Evolutionary conservation across 2,329 filamentous ascomycete species (phyloP).

Genomic region (Dendryphion nanum): DNA sequence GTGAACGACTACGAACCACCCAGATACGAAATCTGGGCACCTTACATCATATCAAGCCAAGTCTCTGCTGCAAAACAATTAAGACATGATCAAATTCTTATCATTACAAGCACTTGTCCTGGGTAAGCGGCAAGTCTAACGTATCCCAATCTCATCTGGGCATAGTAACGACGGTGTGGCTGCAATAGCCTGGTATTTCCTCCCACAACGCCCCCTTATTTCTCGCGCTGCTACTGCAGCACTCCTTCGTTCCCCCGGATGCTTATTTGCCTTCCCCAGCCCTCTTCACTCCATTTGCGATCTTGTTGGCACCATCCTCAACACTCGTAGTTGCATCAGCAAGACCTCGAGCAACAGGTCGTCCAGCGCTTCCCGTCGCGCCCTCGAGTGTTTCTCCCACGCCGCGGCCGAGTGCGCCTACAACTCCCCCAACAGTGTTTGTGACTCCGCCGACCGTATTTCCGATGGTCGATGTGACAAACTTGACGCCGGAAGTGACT

Average conservation of each 20-base stretch:
- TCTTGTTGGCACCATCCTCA: slow-evolving; percentile 43
- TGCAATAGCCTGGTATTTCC: too few species aligned
- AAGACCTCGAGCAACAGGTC: slow-evolving; percentile 44
- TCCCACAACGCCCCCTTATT: too few species aligned
- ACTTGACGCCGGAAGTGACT: slow-evolving; percentile 53
- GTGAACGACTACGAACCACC: too few species aligned
- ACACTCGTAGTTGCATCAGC: slow-evolving; percentile 45
- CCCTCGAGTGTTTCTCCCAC: slow-evolving; percentile 47
- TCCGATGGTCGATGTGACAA: slow-evolving; percentile 56
- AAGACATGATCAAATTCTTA: too few species aligned
- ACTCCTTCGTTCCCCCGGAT: too few species aligned
- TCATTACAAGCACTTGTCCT: too few species aligned
- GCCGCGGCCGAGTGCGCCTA: slow-evolving; percentile 47
- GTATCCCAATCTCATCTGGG: too few species aligned
- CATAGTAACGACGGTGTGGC: too few species aligned
- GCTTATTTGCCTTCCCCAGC: slow-evolving; percentile 48
- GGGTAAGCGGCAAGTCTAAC: too few species aligned
- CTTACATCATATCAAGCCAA: too few species aligned
- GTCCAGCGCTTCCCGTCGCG: slow-evolving; percentile 44
- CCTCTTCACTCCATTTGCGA: slow-evolving; percentile 47
- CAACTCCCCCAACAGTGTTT: slow-evolving; percentile 53
- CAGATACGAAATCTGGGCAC: too few species aligned
- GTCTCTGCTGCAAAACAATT: too few species aligned
- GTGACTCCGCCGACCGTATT: slow-evolving; percentile 56
- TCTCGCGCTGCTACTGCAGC: not conserved